A percentile compares a stretch with the other conserved stretches of the same genome.
phyloP scores from a whole-genome alignment of 2,329 filamentous ascomycete species.

The Boeremia exigua region DNA sequence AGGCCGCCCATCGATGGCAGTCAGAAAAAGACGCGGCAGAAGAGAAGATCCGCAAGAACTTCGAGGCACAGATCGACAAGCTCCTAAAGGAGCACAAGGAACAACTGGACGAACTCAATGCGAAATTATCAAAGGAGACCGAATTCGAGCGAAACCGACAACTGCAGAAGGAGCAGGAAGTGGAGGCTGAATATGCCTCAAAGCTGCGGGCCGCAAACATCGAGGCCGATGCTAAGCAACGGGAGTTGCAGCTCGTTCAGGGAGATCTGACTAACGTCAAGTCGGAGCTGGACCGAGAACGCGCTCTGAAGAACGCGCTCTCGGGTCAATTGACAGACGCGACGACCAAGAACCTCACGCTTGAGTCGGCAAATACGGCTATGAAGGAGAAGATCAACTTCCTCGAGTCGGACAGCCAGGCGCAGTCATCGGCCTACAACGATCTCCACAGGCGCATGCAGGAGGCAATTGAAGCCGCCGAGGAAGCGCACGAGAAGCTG shows the following conservation, averaged over 20 bases:
- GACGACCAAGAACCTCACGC: constrained; percentile 53
- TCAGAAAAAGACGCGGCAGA: constrained; percentile 57
- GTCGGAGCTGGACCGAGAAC: constrained; percentile 61
- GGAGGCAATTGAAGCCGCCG: constrained; percentile 73
- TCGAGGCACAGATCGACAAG: constrained; percentile 63
- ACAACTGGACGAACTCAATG: constrained; percentile 69
- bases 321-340: constrained; percentile 59
- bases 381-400: constrained; percentile 85
- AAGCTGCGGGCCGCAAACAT: constrained; percentile 68
- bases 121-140: constrained; percentile 68
- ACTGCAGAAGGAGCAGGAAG: constrained; percentile 68
- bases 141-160: constrained; percentile 68
- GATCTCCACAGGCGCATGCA: constrained; percentile 81
- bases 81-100: constrained; percentile 69
- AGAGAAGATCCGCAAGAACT: constrained; percentile 50
- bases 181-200: constrained; percentile 61
- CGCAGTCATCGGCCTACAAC: constrained; percentile 84
- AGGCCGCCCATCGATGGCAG: constrained; percentile 63
- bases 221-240: constrained; percentile 60
- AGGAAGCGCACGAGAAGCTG: constrained; percentile 78
- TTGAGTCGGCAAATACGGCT: constrained; percentile 78
- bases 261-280: constrained; percentile 58
- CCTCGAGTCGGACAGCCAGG: constrained; percentile 86
- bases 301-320: constrained; percentile 63
- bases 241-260: constrained; percentile 58